Base-by-base conservation (phyloP, 345 rosid genomes). In the Salix viminalis region DNA sequence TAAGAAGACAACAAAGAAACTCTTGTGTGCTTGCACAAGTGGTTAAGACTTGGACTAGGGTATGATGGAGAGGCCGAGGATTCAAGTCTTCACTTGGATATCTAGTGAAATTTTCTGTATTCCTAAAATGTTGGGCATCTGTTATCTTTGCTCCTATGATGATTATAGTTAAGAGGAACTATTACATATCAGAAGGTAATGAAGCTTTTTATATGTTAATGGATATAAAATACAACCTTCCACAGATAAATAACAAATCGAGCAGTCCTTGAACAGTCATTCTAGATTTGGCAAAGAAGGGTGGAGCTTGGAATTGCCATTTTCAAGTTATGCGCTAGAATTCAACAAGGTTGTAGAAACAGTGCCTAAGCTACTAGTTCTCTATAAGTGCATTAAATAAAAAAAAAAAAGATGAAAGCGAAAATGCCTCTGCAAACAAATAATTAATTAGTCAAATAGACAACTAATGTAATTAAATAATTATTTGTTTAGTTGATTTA, bases 71-170 rank as follows among this genome's bases (percentile, higher is more conserved):
- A 6, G 58, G 23, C 19, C 23, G 0, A 18, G 58, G 58, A 52
- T 52, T 52, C 58, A 52, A 52, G 58, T 19, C 58, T 19, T 52
- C 23, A 52, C 58, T 19, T 52, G 14, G 28, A 58, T 58, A 23
- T n/a, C 13, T 23, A n/a, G 9, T 23, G 64, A 23, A 58, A 23
- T 23, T 58, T 56, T 36, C n/a, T 6, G 46, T 58, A n/a, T 72
- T 56, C 26, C 48, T n/a, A 58, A 58, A 15, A 72, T 13, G 32
- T 30, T 13, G 26, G 10, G 12, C 30, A 21, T 58, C 2, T 36
- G 39, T 34, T 32, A 34, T 72, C 75, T 58, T 72, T 54, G 66
- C 46, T 72, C 46, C 75, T 34, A 26, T 30, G 23, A 58, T 58
- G 28, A 58, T n/a, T 9, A 23, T 56, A 58, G 64, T 10, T 23